Percentiles rank a stretch among this genome's conserved stretches.
Evolutionary conservation across 2,329 filamentous ascomycete genomes (phyloP).

Genomic region (Fusarium clavum): DNA sequence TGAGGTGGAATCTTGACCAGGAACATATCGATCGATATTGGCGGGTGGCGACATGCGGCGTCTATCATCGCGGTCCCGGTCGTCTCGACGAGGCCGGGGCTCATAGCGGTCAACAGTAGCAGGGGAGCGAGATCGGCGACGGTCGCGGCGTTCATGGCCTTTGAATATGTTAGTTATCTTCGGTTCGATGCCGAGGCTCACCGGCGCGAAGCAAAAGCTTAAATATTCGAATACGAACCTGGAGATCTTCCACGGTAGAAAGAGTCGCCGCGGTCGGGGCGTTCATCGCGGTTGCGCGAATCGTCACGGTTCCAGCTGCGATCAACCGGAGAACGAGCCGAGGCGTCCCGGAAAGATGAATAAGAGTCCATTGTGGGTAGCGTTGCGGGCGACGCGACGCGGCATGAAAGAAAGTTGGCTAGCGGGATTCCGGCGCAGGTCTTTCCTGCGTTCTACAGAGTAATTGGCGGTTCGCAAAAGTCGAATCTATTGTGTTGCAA

Average conservation of each 20-base stretch:
- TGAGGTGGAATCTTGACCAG: constrained; percentile 71
- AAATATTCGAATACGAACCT: constrained; percentile 63
- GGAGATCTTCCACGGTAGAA: constrained; percentile 77
- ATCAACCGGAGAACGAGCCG: constrained; percentile 65
- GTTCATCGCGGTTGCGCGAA: constrained; percentile 61
- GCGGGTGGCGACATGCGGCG: constrained; percentile 73
- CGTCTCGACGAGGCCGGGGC: constrained; percentile 75
- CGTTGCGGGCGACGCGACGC: constrained; percentile 27
- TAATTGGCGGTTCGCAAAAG: constrained; percentile 45
- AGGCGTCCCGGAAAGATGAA: constrained; percentile 62
- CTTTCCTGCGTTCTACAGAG: constrained; percentile 13
- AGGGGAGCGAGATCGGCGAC: constrained; percentile 77
- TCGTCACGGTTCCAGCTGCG: constrained; percentile 68
- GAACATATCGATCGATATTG: constrained; percentile 87
- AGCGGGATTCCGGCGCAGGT: constrained; percentile 16
- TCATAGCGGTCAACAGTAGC: constrained; percentile 80
- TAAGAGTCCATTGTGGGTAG: constrained; percentile 64
- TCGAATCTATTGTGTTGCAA: constrained; percentile 62
- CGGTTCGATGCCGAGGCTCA: not conserved
- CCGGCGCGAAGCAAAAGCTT: not conserved
- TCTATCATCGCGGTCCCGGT: constrained; percentile 71
- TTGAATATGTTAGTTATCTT: constrained; percentile 8
- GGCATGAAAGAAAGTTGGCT: constrained; percentile 27
- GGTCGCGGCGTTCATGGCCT: constrained; percentile 71
- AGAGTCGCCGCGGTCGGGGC: constrained; percentile 61